phyloP scores from a whole-genome alignment of 345 rosid genomes.

The Populus euphratica region DNA sequence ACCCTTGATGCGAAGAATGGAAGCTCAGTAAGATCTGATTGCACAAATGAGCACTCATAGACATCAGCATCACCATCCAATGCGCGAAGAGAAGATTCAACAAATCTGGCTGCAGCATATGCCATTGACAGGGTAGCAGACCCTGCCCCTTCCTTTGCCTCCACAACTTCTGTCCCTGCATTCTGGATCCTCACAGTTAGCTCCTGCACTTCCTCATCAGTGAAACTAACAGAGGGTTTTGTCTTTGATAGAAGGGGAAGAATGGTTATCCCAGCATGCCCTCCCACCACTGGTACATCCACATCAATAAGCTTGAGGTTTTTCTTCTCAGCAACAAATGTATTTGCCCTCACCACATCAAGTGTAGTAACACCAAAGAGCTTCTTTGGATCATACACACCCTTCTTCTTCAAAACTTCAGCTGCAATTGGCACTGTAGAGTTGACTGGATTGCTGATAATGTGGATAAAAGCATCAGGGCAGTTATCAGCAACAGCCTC shows the following conservation, averaged over 20 bases:
- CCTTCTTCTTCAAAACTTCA: conserved; percentile 79
- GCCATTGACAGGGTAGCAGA: conserved; percentile 98
- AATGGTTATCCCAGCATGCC: conserved; percentile 93
- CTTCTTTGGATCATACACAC: conserved; percentile 83
- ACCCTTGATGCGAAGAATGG: conserved; percentile 89
- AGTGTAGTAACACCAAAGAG: conserved; percentile 90
- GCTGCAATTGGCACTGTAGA: conserved; percentile 92
- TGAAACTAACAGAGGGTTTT: conserved; percentile 64
- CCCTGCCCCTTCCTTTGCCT: conserved; percentile 96
- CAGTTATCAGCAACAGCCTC: conserved; percentile 89
- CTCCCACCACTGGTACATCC: conserved; percentile 92
- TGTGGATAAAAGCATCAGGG: conserved; percentile 83
- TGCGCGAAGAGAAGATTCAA: conserved; percentile 93
- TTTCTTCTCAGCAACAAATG: conserved; percentile 84
- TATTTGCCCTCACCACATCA: conserved; percentile 90
- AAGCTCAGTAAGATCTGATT: conserved; percentile 67
- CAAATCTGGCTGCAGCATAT: conserved; percentile 92
- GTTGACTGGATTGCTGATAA: conserved; percentile 94
- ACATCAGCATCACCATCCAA: conserved; percentile 88
- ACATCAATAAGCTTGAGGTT: conserved; percentile 85
- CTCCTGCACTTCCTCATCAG: conserved; percentile 64
- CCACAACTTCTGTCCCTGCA: conserved; percentile 94
- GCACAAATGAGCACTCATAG: conserved; percentile 76
- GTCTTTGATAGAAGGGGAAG: conserved; percentile 82
- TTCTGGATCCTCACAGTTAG: conserved; percentile 87